Evolutionary conservation across 768 basidiomycete species (phyloP), one percentile per base, ranked within the genome.

Genomic region (Jaapia argillacea): DNA sequence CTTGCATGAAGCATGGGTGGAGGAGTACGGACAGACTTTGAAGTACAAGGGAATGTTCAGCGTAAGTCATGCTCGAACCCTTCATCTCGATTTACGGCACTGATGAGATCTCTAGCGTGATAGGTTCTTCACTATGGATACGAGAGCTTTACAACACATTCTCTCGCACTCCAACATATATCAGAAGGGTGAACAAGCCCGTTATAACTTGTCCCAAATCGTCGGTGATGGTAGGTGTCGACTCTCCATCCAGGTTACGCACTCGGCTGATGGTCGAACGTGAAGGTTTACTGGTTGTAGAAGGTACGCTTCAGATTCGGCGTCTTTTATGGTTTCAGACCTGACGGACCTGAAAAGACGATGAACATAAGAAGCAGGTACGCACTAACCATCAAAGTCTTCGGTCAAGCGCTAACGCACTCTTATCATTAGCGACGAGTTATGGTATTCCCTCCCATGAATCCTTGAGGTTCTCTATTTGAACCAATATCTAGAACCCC

Each of bases 91-190:
- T 31, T 26, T 20, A 13, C n/a, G 13, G 14, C 4, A 5, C 28
- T n/a, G n/a, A n/a, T n/a, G n/a, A n/a, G n/a, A n/a, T 24, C 4
- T 21, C 36, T 4, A 5, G 12, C 5, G n/a, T 5, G 1, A 20
- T 38, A 16, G 20, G 36, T 5, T 42, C 46, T 70, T 69, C 54
- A 83, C 80, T 0, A 56, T 66, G 41, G 86, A 87, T 51, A 62
- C 74, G 0, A 72, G 74, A 22, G 84, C 82, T 0, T 28, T 88
- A 26, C 69, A 71, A 35, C 77, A 87, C 49, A 64, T 90, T 41
- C 62, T 89, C 12, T 67, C 69, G 47, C 76, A 82, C 44, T 61
- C 61, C 22, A 57, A 69, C 24, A 59, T 66, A 31, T 85, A 79
- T 48, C 71, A 74, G 46, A 85, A 84, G 49, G 68, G 79, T 0